These are phyloP conservation scores for Colletotrichum neosansevieriae DNA, from an alignment of 2,329 filamentous ascomycete genomes.

Conservation along the genomic window DNA sequence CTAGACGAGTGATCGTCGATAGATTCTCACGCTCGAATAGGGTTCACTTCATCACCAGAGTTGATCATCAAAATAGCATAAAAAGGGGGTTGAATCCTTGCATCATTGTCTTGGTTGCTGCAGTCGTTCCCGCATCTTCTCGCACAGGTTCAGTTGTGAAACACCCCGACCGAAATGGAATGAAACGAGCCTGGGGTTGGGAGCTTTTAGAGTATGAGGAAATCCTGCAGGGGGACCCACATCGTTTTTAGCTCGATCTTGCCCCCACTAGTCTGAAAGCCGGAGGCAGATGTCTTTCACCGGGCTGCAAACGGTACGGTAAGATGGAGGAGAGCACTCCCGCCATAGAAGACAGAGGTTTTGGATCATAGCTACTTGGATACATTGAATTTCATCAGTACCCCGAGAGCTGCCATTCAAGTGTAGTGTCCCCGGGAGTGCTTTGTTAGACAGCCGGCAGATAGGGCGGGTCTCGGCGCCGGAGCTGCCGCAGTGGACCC, in stretches of 20 bases:
- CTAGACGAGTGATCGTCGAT: neutral
- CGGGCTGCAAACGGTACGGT: too few relatives aligned
- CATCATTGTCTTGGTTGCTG: slow-evolving; percentile 9
- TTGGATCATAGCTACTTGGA: too few relatives aligned
- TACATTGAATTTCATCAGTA: too few relatives aligned
- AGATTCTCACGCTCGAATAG: neutral
- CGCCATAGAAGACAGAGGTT: too few relatives aligned
- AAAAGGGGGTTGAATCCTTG: slow-evolving; percentile 26
- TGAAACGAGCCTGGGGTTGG: too few relatives aligned
- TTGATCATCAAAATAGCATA: slow-evolving; percentile 35
- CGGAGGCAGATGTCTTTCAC: too few relatives aligned
- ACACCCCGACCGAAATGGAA: too few relatives aligned
- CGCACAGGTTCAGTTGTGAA: too few relatives aligned
- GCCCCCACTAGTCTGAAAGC: neutral
- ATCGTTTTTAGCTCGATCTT: slow-evolving; percentile 1
- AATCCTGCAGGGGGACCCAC: neutral
- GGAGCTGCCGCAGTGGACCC: neutral
- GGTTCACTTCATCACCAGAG: too few relatives aligned
- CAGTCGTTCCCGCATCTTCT: slow-evolving; percentile 9
- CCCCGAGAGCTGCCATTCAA: too few relatives aligned
- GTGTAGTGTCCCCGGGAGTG: too few relatives aligned
- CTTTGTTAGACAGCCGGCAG: neutral
- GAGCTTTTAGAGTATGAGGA: neutral
- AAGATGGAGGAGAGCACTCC: too few relatives aligned
- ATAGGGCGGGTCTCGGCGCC: neutral